phyloP scores from a whole-genome alignment of 805 yeast genomes.

The Candida chauliodis region DNA sequence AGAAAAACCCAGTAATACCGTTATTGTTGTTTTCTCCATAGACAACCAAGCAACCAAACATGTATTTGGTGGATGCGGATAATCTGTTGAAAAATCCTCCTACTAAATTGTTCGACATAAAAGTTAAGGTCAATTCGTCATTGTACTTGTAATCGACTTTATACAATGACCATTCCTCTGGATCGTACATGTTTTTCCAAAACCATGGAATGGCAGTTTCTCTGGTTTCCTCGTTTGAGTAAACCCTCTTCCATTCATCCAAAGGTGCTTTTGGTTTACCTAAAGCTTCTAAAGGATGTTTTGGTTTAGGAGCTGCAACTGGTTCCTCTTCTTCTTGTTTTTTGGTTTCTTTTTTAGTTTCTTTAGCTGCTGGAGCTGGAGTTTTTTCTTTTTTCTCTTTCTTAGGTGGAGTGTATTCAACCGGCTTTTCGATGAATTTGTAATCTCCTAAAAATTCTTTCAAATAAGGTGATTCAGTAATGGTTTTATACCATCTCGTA shows the following conservation, averaged over 20 bases:
- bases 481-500: constrained; percentile 70
- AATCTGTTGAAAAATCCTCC: constrained; percentile 98
- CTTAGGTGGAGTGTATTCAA: constrained; percentile 66
- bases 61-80: constrained; percentile 83
- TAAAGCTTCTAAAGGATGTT: constrained; percentile 86
- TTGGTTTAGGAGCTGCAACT: constrained; percentile 68
- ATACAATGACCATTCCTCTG: constrained; percentile 92
- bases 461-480: constrained; percentile 44
- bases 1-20: constrained; percentile 93
- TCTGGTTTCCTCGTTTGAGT: constrained; percentile 97
- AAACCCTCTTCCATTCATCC: constrained; percentile 94
- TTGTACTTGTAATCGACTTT: constrained; percentile 95
- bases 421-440: constrained; percentile 61
- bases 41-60: constrained; percentile 92
- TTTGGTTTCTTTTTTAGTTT: constrained; percentile 29
- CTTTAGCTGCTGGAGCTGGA: constrained; percentile 37
- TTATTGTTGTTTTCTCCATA: constrained; percentile 98
- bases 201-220: constrained; percentile 93
- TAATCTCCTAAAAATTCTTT: constrained; percentile 47
- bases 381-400: constrained; percentile 65
- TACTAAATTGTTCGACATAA: constrained; percentile 96
- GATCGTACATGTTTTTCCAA: constrained; percentile 88
- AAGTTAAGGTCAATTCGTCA: constrained; percentile 93
- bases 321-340: constrained; percentile 35
- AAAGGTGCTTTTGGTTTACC: constrained; percentile 67